phyloP scores from a whole-genome alignment of 208 protist genomes.

The Trypanosoma congolense region DNA sequence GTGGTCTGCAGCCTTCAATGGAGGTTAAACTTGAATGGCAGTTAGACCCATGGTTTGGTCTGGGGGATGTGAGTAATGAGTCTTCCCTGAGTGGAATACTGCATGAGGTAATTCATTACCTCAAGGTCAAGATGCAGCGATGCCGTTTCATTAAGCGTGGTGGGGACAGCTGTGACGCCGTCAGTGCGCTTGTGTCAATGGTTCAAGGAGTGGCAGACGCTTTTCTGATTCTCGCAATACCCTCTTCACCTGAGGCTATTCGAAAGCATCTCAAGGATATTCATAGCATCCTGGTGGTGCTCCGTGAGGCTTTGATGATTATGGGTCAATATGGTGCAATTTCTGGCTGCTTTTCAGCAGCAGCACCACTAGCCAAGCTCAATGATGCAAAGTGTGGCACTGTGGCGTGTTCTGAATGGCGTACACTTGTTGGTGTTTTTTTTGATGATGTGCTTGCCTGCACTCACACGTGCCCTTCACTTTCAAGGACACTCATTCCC shows the following conservation, averaged over 20 bases:
- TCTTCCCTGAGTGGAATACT: slow-evolving; percentile 12
- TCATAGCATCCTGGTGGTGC: slow-evolving; percentile 7
- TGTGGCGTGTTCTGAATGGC: slow-evolving; percentile 6
- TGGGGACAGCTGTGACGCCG: background rate
- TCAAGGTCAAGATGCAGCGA: slow-evolving; percentile 3
- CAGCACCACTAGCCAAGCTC: slow-evolving; percentile 6
- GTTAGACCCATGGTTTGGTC: slow-evolving; percentile 12
- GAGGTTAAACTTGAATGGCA: slow-evolving; percentile 15
- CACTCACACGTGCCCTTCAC: slow-evolving; percentile 7
- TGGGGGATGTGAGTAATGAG: background rate
- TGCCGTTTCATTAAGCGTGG: background rate
- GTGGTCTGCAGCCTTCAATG: slow-evolving; percentile 2
- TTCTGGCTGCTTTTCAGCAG: slow-evolving; percentile 14
- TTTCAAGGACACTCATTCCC: slow-evolving; percentile 18
- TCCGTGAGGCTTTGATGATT: slow-evolving; percentile 9
- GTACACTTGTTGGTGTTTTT: slow-evolving; percentile 13
- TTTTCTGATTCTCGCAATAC: background rate
- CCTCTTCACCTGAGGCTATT: background rate
- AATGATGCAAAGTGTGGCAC: background rate
- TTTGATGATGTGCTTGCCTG: slow-evolving; percentile 24
- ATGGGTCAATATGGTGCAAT: slow-evolving; percentile 19
- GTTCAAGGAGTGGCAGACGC: slow-evolving; percentile 14
- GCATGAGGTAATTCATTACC: slow-evolving; percentile 7
- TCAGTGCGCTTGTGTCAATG: slow-evolving; percentile 5
- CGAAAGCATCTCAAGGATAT: slow-evolving; percentile 9